These are phyloP conservation scores for Porphyridium purpureum DNA, from an alignment of 23 red algal species.

Conservation along the genomic window DNA sequence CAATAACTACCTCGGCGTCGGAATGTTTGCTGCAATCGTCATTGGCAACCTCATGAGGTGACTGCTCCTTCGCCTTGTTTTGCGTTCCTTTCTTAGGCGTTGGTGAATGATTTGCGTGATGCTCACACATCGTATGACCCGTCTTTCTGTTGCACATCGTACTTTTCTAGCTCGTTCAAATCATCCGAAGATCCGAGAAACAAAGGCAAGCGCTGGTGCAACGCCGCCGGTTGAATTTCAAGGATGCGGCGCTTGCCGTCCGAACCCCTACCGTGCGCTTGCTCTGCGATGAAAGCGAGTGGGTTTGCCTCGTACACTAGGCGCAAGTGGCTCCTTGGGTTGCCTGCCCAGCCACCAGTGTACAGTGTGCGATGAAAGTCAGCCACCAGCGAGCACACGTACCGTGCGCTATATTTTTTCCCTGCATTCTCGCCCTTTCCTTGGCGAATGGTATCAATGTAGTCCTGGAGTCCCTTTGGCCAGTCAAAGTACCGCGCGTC, in stretches of 20 bases:
- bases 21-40: too few species aligned
- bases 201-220: conserved; percentile 74
- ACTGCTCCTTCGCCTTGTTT: too few species aligned
- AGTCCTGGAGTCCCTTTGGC: conserved; percentile 1
- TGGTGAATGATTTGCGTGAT: too few species aligned
- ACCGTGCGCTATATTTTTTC: conserved; percentile 9
- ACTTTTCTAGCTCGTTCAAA: too few species aligned
- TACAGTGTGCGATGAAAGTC: conserved; percentile 85
- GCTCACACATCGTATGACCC: too few species aligned
- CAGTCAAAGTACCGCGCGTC: conserved; percentile 17
- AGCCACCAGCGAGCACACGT: conserved; percentile 87
- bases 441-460: neutral
- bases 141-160: too few species aligned
- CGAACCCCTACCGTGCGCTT: conserved; percentile 72
- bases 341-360: conserved; percentile 54
- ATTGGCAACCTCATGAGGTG: too few species aligned
- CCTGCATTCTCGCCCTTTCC: neutral
- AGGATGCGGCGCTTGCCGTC: conserved; percentile 57
- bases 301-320: conserved; percentile 89
- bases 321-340: conserved; percentile 63
- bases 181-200: conserved; percentile 82
- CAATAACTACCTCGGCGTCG: too few species aligned
- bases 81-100: too few species aligned
- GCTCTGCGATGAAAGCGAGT: conserved; percentile 76
- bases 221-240: conserved; percentile 49